Percentiles rank a stretch among this genome's conserved stretches.
These are phyloP conservation scores for Venustampulla echinocandica DNA, from an alignment of 495 filamentous ascomycete genomes.

Conservation along the genomic window DNA sequence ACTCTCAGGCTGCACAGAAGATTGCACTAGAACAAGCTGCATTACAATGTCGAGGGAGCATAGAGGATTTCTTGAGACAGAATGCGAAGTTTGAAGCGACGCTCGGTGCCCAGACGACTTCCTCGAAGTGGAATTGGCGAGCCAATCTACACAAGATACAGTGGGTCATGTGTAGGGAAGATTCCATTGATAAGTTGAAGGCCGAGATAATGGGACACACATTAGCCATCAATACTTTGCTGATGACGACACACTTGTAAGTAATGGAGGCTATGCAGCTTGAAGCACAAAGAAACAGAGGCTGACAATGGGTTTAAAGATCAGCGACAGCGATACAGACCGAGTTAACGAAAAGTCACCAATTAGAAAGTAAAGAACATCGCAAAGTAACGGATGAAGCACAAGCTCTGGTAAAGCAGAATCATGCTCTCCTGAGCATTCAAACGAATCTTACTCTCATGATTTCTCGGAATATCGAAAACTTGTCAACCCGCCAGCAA, in stretches of 20 bases:
- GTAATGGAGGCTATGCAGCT: not conserved
- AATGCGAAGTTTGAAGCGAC: constrained; percentile 22
- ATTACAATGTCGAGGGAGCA: constrained; percentile 24
- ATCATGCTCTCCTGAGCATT: too few species aligned
- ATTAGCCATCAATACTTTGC: constrained; percentile 23
- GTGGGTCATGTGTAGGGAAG: constrained; percentile 26
- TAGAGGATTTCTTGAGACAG: constrained; percentile 24
- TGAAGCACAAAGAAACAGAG: not conserved
- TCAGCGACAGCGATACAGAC: too few species aligned
- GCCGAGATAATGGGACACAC: constrained; percentile 25
- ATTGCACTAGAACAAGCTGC: constrained; percentile 23
- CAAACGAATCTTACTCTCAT: too few species aligned
- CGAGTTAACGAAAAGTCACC: too few species aligned
- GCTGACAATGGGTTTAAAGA: too few species aligned
- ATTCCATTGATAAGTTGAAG: constrained; percentile 25
- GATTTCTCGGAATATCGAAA: too few species aligned
- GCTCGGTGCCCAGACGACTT: constrained; percentile 3
- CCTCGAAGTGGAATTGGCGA: constrained; percentile 12
- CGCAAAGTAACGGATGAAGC: too few species aligned
- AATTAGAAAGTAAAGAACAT: too few species aligned
- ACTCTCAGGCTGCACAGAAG: constrained; percentile 11
- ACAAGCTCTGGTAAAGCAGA: too few species aligned
- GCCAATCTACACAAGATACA: constrained; percentile 24
- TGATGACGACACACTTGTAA: constrained; percentile 21
- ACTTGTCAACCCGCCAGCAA: too few species aligned